Conservation (phyloP, 1,284 basidiomycete genomes). For the Cryptococcus sp. region DNA sequence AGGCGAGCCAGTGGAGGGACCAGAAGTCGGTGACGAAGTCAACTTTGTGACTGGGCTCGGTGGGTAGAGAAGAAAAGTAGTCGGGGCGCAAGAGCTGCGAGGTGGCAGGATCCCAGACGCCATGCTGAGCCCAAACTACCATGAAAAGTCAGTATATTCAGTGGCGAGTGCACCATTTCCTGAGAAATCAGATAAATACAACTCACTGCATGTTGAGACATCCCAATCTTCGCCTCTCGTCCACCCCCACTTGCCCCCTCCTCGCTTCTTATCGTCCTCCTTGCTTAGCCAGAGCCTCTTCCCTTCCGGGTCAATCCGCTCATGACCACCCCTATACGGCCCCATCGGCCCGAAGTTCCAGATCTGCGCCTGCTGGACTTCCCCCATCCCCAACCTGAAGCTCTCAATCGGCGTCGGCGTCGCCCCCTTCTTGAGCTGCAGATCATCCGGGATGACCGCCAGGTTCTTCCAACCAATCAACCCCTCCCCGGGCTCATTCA, state of each 20-base stretch:
- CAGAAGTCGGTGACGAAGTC: constrained; percentile 77
- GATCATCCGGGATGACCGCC: constrained; percentile 60
- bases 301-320: constrained; percentile 81
- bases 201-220: constrained; percentile 67
- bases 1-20: constrained; percentile 70
- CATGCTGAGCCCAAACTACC: constrained; percentile 81
- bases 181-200: too few relatives aligned
- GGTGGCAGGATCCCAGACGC: constrained; percentile 77
- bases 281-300: constrained; percentile 67
- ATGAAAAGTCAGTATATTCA: constrained; percentile 2
- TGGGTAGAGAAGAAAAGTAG: constrained; percentile 66
- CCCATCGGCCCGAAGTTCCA: constrained; percentile 80
- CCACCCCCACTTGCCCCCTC: constrained; percentile 70
- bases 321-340: constrained; percentile 66
- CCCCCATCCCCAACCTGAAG: constrained; percentile 82
- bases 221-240: constrained; percentile 70
- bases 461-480: constrained; percentile 74
- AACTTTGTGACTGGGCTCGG: constrained; percentile 34
- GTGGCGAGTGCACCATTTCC: background rate
- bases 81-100: constrained; percentile 67
- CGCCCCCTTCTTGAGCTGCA: constrained; percentile 79
- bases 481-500: constrained; percentile 93
- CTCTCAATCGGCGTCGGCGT: constrained; percentile 81
- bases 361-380: constrained; percentile 75
- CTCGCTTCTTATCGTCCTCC: constrained; percentile 47